phyloP scores from a whole-genome alignment of 192 early-diverging fungal species.

The Kappamyces sp. region DNA sequence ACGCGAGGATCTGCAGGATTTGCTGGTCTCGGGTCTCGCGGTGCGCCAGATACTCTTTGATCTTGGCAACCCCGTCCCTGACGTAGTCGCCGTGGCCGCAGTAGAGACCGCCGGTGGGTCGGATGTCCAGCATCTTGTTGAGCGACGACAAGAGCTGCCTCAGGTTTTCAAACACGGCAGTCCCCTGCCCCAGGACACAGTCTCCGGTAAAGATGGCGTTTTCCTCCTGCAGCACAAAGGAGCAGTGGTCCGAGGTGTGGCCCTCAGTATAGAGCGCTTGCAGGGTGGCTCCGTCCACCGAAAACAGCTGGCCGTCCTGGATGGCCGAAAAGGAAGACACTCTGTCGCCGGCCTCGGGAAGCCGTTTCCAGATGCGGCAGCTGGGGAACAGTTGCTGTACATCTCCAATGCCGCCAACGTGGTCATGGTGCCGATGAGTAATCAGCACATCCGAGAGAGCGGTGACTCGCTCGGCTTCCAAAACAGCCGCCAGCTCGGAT shows the following conservation, averaged over 20 bases:
- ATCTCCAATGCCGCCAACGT: slow-evolving; percentile 62
- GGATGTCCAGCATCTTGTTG: slow-evolving; percentile 33
- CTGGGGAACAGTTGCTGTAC: slow-evolving; percentile 6
- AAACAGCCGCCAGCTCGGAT: no score
- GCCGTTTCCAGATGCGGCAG: slow-evolving; percentile 16
- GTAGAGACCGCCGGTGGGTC: slow-evolving; percentile 43
- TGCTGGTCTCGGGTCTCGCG: slow-evolving; percentile 69
- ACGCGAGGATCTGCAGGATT: slow-evolving; percentile 35
- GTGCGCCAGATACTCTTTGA: slow-evolving; percentile 74
- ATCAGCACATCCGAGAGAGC: slow-evolving; percentile 64
- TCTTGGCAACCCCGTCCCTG: slow-evolving; percentile 52
- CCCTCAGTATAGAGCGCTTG: slow-evolving; percentile 71
- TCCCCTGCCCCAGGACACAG: slow-evolving; percentile 78
- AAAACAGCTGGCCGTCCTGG: slow-evolving; percentile 57
- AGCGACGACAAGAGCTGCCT: slow-evolving; percentile 64
- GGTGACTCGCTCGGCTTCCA: slow-evolving; percentile 17
- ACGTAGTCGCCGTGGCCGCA: slow-evolving; percentile 79
- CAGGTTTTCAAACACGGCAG: slow-evolving; percentile 72
- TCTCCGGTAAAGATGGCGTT: slow-evolving; percentile 71
- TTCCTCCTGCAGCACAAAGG: slow-evolving; percentile 64
- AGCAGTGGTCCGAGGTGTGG: slow-evolving; percentile 73
- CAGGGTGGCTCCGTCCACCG: slow-evolving; percentile 54
- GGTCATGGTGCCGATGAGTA: slow-evolving; percentile 75
- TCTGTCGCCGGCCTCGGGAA: slow-evolving; percentile 20
- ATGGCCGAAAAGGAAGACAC: slow-evolving; percentile 16